A percentile compares a stretch with the other conserved stretches of the same genome.
phyloP scores from a whole-genome alignment of 2,329 filamentous ascomycete species.

The Anthostomella pinea region DNA sequence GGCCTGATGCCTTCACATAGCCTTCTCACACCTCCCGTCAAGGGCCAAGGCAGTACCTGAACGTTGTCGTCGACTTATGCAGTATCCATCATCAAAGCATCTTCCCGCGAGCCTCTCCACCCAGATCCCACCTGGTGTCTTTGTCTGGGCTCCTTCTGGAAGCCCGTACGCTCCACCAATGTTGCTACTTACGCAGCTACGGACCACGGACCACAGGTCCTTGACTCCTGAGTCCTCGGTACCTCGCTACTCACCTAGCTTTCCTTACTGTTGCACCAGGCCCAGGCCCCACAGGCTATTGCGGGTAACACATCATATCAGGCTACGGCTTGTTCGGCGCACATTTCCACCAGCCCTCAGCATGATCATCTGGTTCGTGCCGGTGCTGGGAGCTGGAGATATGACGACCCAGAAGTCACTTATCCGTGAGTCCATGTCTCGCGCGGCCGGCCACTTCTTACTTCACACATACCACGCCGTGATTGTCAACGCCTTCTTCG shows the following conservation, averaged over 20 bases:
- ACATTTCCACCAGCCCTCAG: constrained; percentile 36
- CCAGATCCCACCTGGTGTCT: constrained; percentile 11
- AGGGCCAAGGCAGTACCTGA: no score
- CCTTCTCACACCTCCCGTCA: no score
- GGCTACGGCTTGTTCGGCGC: constrained; percentile 47
- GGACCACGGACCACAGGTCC: constrained; percentile 14
- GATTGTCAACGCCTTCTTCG: not conserved
- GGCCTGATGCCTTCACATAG: no score
- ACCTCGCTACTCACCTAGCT: constrained; percentile 17
- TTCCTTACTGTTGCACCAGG: constrained; percentile 30
- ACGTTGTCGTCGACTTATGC: no score
- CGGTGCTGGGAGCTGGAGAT: no score
- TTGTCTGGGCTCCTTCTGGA: constrained; percentile 20
- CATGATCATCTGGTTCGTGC: constrained; percentile 17
- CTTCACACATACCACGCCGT: constrained; percentile 7
- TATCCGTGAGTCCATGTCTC: no score
- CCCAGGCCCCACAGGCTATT: constrained; percentile 29
- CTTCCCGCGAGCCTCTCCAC: constrained; percentile 11
- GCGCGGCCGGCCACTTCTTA: constrained; percentile 10
- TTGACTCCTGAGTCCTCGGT: no score
- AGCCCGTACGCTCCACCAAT: constrained; percentile 9
- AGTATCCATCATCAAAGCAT: no score
- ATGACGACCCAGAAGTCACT: no score
- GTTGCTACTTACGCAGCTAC: constrained; percentile 10
- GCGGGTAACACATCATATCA: constrained; percentile 41